Evolutionary conservation across 257 asterid species (phyloP).

Genomic region (Przewalskia tangutica): DNA sequence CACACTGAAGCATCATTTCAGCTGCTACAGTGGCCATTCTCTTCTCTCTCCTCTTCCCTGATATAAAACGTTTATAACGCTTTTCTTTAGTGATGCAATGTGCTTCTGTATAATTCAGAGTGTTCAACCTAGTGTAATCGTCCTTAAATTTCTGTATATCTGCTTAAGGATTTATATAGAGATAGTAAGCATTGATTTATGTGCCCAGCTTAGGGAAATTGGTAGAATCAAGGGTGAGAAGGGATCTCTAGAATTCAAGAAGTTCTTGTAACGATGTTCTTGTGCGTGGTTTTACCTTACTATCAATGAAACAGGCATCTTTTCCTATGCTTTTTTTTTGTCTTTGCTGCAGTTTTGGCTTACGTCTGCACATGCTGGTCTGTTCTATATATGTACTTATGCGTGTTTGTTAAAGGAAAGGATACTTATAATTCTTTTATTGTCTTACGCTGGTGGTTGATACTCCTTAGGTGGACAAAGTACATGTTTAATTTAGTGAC

Average conservation of each 20-base stretch:
- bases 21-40: constrained; percentile 29
- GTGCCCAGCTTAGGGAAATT: too few species aligned
- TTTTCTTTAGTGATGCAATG: too few species aligned
- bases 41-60: constrained; percentile 5
- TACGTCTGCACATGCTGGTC: neutral
- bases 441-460: neutral
- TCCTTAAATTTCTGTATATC: neutral
- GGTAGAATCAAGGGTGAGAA: too few species aligned
- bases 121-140: neutral
- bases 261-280: neutral
- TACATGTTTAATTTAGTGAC: neutral
- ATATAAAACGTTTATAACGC: neutral
- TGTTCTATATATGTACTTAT: neutral
- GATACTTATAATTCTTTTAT: too few species aligned
- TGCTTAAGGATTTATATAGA: too few species aligned
- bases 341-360: neutral
- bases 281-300: neutral
- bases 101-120: too few species aligned
- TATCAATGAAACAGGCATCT: neutral
- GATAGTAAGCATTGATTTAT: too few species aligned
- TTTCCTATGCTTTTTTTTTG: neutral
- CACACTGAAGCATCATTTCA: constrained; percentile 13
- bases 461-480: neutral
- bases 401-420: too few species aligned
- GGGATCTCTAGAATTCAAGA: too few species aligned